Base-by-base conservation (phyloP, 129 eudicot genomes). In the Chrysanthemum seticuspe region DNA sequence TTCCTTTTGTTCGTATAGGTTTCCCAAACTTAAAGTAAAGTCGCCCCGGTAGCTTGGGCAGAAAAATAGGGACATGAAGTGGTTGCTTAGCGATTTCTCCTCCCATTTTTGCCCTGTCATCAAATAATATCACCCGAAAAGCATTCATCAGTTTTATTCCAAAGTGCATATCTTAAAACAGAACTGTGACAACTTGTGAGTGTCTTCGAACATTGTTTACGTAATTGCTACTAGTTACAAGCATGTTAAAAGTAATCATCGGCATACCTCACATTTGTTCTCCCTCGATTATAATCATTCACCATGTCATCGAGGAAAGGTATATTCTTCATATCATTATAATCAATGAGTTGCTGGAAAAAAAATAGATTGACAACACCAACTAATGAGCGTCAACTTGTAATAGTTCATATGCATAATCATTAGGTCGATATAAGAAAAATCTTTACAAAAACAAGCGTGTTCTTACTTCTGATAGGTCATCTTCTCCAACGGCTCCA, bases 21-120 rank as follows among this genome's bases (percentile, higher is more conserved):
- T 83, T 85, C 62, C 91, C 95, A 14, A 85, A 85, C 48, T 80
- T 62, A 68, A 67, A 81, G 53, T 88, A 88, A 71, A 81, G 67
- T 29, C 95, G 67, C 3, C 70, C 77, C 1, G 77, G 77, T 29
- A 73, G 13, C 69, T 73, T 73, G 13, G 77, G 77, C 1, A 18
- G 51, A 51, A 83, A 40, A 7, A 72, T 64, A 13, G 95, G 95
- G 9, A 68, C 18, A 68, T 70, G 76, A 9, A 83, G 55, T 72
- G 72, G 69, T 73, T 83, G 85, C 4, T 85, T 52, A 0, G 79
- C 70, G 23, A 76, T 73, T 40, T 83, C 82, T 15, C 82, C 91
- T 12, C 69, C 25, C 68, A 67, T 68, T n/a, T 50, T 74, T 45
- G 62, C 69, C 74, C 80, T 76, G n/a, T 31, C 12, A 76, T 6